Conservation (phyloP, 1,284 basidiomycete species). For the Chondrostereum purpureum region DNA sequence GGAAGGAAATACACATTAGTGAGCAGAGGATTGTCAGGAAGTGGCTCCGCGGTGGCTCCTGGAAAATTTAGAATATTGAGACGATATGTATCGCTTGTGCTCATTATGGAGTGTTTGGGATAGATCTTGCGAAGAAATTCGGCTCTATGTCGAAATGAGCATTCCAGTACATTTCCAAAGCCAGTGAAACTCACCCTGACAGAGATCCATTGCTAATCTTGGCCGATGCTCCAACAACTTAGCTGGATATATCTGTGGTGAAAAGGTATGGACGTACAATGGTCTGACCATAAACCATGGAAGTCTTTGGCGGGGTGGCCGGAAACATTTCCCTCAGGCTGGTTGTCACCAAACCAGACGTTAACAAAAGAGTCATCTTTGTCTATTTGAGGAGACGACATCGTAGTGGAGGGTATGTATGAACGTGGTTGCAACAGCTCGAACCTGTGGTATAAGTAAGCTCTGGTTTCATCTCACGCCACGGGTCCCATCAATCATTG, state of each 20-base stretch:
- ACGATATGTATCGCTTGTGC: constrained; percentile 36
- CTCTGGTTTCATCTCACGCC: too few species aligned
- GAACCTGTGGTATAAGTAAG: too few species aligned
- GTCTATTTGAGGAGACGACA: constrained; percentile 3
- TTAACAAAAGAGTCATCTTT: constrained; percentile 44
- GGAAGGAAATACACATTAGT: constrained; percentile 44
- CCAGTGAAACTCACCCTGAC: constrained; percentile 35
- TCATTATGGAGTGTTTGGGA: constrained; percentile 54
- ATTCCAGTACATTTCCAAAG: not conserved
- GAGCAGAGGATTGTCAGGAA: constrained; percentile 43
- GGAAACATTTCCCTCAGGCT: constrained; percentile 10
- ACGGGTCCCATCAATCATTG: too few species aligned
- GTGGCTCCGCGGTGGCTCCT: constrained; percentile 35
- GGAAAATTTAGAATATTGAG: constrained; percentile 49
- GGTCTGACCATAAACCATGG: constrained; percentile 47
- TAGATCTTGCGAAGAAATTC: constrained; percentile 49
- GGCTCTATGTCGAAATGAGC: constrained; percentile 27
- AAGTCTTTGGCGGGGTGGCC: constrained; percentile 24
- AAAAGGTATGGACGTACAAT: constrained; percentile 30
- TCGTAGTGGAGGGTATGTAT: too few species aligned
- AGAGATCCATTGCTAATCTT: constrained; percentile 37
- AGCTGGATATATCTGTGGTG: not conserved
- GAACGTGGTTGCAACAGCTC: too few species aligned
- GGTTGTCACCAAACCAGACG: constrained; percentile 37
- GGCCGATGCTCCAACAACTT: constrained; percentile 37